phyloP scores from a whole-genome alignment of 164 flowering plant genomes.

The Dillenia suffruticosa region DNA sequence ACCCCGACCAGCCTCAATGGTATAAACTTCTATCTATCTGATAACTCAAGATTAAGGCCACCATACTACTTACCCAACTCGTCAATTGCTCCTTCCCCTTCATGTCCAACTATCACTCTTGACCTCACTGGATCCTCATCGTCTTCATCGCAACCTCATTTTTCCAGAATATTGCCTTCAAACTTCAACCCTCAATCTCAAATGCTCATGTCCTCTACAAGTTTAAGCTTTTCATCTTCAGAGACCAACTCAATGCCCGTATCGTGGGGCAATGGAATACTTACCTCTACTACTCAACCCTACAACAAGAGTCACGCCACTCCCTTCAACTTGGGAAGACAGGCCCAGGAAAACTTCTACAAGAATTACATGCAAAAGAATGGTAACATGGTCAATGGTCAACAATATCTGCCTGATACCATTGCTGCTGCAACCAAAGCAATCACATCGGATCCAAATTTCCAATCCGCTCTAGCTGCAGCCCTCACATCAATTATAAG shows the following conservation, averaged over 20 bases:
- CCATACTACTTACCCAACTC: conserved; percentile 57
- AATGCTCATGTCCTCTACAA: conserved; percentile 26
- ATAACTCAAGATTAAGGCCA: conserved; percentile 43
- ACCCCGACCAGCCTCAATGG: conserved; percentile 41
- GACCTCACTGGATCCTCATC: conserved; percentile 67
- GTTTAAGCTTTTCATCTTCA: conserved; percentile 53
- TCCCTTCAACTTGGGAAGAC: conserved; percentile 25
- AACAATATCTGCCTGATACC: conserved; percentile 26
- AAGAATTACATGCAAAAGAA: conserved; percentile 40
- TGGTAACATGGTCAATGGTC: conserved; percentile 11
- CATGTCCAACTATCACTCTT: conserved; percentile 82
- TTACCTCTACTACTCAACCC: conserved; percentile 31
- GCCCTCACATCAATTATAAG: conserved; percentile 73
- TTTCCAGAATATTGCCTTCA: no score
- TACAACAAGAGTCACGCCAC: conserved; percentile 27
- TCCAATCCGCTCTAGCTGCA: conserved; percentile 70
- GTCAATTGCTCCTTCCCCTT: conserved; percentile 45
- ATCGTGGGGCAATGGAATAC: conserved; percentile 35
- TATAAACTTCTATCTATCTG: conserved; percentile 51
- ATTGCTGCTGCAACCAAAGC: conserved; percentile 84
- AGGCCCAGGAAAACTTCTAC: conserved; percentile 36
- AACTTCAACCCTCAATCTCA: conserved; percentile 2
- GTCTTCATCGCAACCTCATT: conserved; percentile 12
- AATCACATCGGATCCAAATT: conserved; percentile 77
- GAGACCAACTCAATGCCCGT: conserved; percentile 34